Percentiles rank a stretch among this genome's conserved stretches.
These are phyloP conservation scores for Crithidia thermophila DNA, from an alignment of 208 protist genomes.

Conservation along the genomic window DNA sequence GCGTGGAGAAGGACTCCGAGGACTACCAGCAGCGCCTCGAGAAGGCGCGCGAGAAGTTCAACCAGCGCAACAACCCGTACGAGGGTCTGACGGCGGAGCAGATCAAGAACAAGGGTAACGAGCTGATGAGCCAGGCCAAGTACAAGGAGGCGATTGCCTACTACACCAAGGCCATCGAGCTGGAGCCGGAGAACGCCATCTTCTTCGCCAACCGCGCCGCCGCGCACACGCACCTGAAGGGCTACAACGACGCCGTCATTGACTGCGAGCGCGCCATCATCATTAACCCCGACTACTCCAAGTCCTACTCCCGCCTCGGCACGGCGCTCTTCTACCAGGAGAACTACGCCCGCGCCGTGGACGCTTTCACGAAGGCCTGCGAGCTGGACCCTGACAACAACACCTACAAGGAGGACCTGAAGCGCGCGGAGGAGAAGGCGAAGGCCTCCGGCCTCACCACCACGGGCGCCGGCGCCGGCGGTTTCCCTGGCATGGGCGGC, in stretches of 20 bases:
- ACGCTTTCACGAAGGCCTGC: conserved; percentile 89
- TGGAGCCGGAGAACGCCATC: conserved; percentile 85
- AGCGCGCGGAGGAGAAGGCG: conserved; percentile 85
- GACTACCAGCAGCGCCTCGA: conserved; percentile 82
- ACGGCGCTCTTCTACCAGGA: conserved; percentile 91
- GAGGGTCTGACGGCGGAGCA: conserved; percentile 90
- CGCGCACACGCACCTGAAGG: conserved; percentile 91
- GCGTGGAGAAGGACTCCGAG: conserved; percentile 60
- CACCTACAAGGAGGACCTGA: conserved; percentile 91
- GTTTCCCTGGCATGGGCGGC: conserved; percentile 42
- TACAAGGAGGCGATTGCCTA: conserved; percentile 93
- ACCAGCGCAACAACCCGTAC: conserved; percentile 91
- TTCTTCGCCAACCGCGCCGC: conserved; percentile 94
- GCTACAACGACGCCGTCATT: conserved; percentile 86
- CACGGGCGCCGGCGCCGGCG: conserved; percentile 34
- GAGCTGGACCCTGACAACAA: conserved; percentile 93
- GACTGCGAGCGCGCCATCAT: conserved; percentile 91
- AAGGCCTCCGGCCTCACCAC: conserved; percentile 37
- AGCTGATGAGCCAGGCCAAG: conserved; percentile 89
- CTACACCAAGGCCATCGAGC: conserved; percentile 94
- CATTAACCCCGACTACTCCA: conserved; percentile 88
- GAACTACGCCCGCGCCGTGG: conserved; percentile 82
- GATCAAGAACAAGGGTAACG: conserved; percentile 94
- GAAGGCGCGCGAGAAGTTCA: conserved; percentile 90
- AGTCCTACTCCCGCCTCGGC: conserved; percentile 91